A percentile compares a stretch with the other conserved stretches of the same genome.
Conservation (phyloP, 23 red algal species). For the Gracilaria gracilis region DNA sequence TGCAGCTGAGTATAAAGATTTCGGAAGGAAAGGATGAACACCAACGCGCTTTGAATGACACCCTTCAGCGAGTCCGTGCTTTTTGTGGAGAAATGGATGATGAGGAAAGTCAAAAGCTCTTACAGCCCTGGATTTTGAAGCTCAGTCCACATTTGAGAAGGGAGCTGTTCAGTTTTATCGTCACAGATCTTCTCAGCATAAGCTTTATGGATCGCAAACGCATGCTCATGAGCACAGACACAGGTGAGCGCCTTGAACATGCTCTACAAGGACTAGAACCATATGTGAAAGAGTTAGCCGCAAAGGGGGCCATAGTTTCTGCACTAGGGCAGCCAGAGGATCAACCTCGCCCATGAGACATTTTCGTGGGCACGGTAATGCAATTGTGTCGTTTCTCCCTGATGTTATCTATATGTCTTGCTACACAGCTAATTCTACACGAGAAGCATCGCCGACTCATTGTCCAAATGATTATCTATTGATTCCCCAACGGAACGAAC, state of each 20-base stretch:
- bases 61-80: constrained; percentile 39
- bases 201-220: constrained; percentile 55
- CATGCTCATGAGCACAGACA: constrained; percentile 46
- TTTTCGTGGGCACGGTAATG: not conserved
- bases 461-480: constrained; percentile 11
- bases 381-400: not conserved
- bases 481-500: constrained; percentile 17
- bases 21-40: constrained; percentile 43
- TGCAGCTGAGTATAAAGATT: constrained; percentile 57
- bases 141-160: constrained; percentile 40
- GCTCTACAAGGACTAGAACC: constrained; percentile 42
- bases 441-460: constrained; percentile 19
- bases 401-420: not conserved
- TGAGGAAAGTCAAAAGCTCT: not conserved
- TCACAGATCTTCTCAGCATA: constrained; percentile 44
- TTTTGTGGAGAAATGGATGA: constrained; percentile 45
- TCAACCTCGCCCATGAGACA: not conserved
- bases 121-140: constrained; percentile 56
- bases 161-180: constrained; percentile 55
- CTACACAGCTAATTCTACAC: not conserved
- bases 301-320: constrained; percentile 62
- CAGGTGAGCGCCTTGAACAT: constrained; percentile 30
- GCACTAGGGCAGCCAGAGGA: constrained; percentile 42
- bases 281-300: constrained; percentile 64
- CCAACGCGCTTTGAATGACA: constrained; percentile 39